phyloP scores from a whole-genome alignment of 345 rosid species.

The Arabidopsis arenosa region DNA sequence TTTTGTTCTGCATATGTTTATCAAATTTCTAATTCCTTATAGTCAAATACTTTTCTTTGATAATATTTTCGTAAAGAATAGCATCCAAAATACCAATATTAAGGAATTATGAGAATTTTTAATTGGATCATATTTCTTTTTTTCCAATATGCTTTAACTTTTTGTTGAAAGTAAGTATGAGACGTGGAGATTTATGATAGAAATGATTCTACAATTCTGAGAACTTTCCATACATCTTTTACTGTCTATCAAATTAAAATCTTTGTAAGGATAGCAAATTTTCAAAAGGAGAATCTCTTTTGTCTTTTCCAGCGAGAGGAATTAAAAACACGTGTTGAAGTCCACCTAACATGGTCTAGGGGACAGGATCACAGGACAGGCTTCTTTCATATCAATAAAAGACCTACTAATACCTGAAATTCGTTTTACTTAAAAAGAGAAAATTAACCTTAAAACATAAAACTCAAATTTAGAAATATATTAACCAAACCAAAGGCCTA shows the following conservation, averaged over 20 bases:
- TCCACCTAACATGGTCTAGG: constrained; percentile 36
- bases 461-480: not conserved
- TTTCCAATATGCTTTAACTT: not conserved
- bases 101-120: constrained; percentile 12
- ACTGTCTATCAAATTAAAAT: not conserved
- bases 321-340: constrained; percentile 17
- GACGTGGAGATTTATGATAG: not conserved
- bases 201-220: not conserved
- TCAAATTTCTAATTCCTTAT: too few relatives aligned
- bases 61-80: not conserved
- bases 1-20: constrained; percentile 8
- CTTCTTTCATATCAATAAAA: not conserved
- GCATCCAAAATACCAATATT: constrained; percentile 1
- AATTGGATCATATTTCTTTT: not conserved
- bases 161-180: constrained; percentile 10
- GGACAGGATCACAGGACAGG: not conserved
- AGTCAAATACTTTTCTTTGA: not conserved
- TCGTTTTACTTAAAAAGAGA: not conserved
- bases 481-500: not conserved
- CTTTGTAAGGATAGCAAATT: constrained; percentile 7
- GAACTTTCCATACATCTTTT: not conserved
- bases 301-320: constrained; percentile 22
- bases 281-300: constrained; percentile 20
- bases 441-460: not conserved
- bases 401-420: not conserved